phyloP scores from a whole-genome alignment of 1,139 yeast genomes.

The Candida sp. region DNA sequence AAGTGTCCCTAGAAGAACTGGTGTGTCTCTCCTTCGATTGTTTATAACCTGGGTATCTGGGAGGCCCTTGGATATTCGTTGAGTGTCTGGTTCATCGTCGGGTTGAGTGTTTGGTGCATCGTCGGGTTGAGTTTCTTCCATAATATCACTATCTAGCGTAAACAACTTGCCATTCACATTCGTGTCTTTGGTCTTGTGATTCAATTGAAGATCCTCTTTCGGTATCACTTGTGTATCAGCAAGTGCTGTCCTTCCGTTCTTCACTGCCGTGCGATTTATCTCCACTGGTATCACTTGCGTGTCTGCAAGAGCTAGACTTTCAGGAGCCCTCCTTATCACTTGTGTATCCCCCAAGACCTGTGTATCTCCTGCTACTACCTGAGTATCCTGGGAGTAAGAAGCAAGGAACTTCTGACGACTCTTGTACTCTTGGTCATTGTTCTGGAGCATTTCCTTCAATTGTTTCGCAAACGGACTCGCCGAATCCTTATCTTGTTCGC shows the following conservation, averaged over 20 bases:
- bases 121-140: background rate
- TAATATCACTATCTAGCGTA: background rate
- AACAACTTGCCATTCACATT: background rate
- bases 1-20: background rate
- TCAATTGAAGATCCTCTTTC: background rate
- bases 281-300: conserved; percentile 5
- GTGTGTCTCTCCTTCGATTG: background rate
- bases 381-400: background rate
- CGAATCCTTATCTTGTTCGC: background rate
- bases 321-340: background rate
- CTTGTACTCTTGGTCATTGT: background rate
- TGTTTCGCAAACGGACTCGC: conserved; percentile 3
- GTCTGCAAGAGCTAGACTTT: conserved; percentile 2
- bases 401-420: background rate
- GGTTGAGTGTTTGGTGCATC: no score
- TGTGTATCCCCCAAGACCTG: background rate
- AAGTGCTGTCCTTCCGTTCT: background rate
- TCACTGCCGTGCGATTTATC: background rate
- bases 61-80: conserved; percentile 2
- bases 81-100: no score
- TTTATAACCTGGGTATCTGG: conserved; percentile 12
- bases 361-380: background rate
- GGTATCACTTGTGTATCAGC: conserved; percentile 9
- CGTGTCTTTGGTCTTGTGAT: background rate
- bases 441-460: background rate